Percentiles rank a stretch among this genome's conserved stretches.
These are phyloP conservation scores for Dothideomycetes sp. DNA, from an alignment of 2,329 filamentous ascomycete genomes.

Conservation along the genomic window DNA sequence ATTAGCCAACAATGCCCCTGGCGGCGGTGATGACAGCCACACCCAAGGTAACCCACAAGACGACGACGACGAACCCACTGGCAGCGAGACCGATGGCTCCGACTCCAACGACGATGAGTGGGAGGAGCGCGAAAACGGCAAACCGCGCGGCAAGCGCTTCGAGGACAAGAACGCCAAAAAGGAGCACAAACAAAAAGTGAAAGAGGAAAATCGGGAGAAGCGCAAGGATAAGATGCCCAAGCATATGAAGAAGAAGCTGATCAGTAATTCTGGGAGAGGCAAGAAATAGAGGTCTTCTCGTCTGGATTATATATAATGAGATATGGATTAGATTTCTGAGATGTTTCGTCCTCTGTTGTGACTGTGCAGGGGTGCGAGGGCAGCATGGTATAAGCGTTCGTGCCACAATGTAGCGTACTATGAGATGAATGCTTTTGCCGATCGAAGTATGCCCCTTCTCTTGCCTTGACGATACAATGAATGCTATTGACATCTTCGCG, in stretches of 20 bases:
- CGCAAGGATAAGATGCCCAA: conserved; percentile 94
- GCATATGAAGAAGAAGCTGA: conserved; percentile 81
- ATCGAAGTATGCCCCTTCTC: too few relatives aligned
- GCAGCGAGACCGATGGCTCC: conserved; percentile 10
- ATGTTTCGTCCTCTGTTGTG: too few relatives aligned
- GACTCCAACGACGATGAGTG: conserved; percentile 30
- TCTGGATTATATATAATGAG: too few relatives aligned
- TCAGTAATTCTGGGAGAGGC: conserved; percentile 47
- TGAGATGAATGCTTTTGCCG: too few relatives aligned
- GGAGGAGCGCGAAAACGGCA: conserved; percentile 42
- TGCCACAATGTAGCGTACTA: too few relatives aligned
- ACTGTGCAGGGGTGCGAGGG: too few relatives aligned
- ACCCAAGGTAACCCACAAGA: conserved; percentile 22
- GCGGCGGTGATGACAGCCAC: conserved; percentile 19
- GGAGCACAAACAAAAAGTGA: conserved; percentile 80
- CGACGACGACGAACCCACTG: conserved; percentile 16
- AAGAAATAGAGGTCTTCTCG: conserved; percentile 41
- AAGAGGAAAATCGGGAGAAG: conserved; percentile 91
- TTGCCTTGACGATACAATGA: too few relatives aligned
- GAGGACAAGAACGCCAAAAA: conserved; percentile 87
- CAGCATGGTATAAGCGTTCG: too few relatives aligned
- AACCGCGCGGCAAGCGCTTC: conserved; percentile 70
- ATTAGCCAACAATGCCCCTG: conserved; percentile 53
- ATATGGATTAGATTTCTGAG: too few relatives aligned
- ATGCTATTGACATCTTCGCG: too few relatives aligned